Evolutionary conservation across 257 asterid genomes (phyloP).

Genomic region (Solanum phureja): DNA sequence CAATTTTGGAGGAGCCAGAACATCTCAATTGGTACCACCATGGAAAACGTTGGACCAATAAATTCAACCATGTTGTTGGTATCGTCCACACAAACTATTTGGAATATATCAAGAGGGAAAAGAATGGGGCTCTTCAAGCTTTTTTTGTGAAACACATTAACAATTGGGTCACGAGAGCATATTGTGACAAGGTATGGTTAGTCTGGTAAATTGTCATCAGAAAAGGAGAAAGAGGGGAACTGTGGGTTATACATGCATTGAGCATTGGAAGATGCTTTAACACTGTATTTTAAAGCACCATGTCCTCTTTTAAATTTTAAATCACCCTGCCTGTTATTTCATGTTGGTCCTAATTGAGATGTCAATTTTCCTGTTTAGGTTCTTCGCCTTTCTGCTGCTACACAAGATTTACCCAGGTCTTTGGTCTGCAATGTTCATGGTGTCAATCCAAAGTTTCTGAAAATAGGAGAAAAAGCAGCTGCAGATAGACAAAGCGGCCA

Average conservation of each 20-base stretch:
- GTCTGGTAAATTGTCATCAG: neutral
- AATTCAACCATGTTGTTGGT: constrained; percentile 95
- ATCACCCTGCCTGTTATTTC: neutral
- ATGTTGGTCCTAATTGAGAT: neutral
- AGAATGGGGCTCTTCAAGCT: constrained; percentile 92
- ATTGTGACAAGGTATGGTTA: constrained; percentile 79
- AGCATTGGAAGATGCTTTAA: neutral
- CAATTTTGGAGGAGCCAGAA: constrained; percentile 97
- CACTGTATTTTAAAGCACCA: neutral
- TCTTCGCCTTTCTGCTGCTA: constrained; percentile 97
- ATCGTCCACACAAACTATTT: constrained; percentile 93
- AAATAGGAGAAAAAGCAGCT: constrained; percentile 83
- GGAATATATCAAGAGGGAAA: constrained; percentile 98
- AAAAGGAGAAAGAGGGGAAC: neutral
- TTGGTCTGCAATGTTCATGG: constrained; percentile 91
- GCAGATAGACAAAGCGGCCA: constrained; percentile 75
- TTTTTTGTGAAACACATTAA: constrained; percentile 87
- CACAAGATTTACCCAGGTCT: constrained; percentile 88
- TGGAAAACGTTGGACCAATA: constrained; percentile 98
- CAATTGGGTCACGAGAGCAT: constrained; percentile 85
- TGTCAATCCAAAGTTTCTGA: constrained; percentile 81
- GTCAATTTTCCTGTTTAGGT: constrained; percentile 37
- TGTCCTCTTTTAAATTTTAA: neutral
- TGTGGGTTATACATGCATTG: neutral
- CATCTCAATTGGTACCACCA: constrained; percentile 99